Evolutionary conservation across 176 grass and related monocot species (phyloP).

Genomic region (Stipa capillata): DNA sequence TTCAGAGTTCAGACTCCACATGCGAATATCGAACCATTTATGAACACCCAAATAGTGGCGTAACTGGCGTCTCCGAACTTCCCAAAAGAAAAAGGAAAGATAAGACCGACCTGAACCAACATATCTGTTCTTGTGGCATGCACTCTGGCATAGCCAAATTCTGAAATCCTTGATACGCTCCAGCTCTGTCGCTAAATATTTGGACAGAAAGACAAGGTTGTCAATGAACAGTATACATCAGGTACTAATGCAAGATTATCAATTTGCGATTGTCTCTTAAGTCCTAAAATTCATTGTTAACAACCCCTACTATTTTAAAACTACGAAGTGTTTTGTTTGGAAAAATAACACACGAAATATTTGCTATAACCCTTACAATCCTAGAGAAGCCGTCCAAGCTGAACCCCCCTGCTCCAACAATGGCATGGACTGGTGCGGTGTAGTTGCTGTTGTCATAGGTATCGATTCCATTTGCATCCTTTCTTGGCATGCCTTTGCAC

Average conservation of each 20-base stretch:
- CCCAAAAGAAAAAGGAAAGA: not conserved
- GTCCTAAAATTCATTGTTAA: not conserved
- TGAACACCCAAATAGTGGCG: not conserved
- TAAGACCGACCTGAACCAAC: constrained; percentile 43
- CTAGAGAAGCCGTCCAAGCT: constrained; percentile 53
- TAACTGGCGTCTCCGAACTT: not conserved
- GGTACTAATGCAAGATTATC: not conserved
- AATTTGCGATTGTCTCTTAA: not conserved
- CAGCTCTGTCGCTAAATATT: constrained; percentile 33
- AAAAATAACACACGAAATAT: not conserved
- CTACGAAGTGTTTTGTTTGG: not conserved
- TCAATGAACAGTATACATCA: not conserved
- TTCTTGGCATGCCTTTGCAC: constrained; percentile 54
- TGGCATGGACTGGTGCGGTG: constrained; percentile 56
- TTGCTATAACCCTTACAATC: constrained; percentile 24
- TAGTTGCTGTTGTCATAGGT: constrained; percentile 82
- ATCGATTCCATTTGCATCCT: constrained; percentile 50
- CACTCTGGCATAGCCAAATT: constrained; percentile 64
- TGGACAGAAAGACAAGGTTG: constrained; percentile 5
- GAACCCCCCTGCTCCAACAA: constrained; percentile 72
- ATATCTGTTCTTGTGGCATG: constrained; percentile 41
- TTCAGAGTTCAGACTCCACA: not conserved
- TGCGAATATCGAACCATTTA: not conserved
- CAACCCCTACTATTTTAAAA: not conserved
- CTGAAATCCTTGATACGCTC: constrained; percentile 65